Base-by-base conservation (phyloP, 805 yeast species). In the Zygosaccharomyces gambellarensis region DNA sequence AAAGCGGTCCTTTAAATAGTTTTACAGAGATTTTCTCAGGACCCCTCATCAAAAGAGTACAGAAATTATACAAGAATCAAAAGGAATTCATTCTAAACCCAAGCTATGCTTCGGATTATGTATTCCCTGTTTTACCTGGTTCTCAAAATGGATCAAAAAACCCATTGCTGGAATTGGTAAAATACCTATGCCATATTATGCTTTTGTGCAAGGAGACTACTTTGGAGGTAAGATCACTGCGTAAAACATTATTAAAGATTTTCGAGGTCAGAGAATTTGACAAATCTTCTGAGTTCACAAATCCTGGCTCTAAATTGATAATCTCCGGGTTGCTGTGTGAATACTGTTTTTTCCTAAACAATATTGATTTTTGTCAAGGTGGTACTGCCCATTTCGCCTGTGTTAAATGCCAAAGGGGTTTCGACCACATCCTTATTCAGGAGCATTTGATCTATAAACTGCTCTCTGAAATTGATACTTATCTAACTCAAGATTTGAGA, bases 181-280 rank as follows among this genome's bases (percentile, higher is more conserved):
- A 92, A 63, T 78, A 71, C 50, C 57, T 95, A 22, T 77, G 87
- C 59, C 89, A 89, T 4, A 81, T 90, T 1, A 79, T 87, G 65
- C 72, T 81, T 1, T 71, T 92, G 10, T 87, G 90, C 0, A 71
- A 73, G 40, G 77, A 78, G 43, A 71, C 90, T 45, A 77, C 75
- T 42, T 71, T 88, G 31, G 97, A 90, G 62, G 86, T 81, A 25
- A 74, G 96, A 54, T 67, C 83, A 52, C 66, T 94, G 48, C 76
- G 97, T 49, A 82, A 86, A 53, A 90, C 85, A 48, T 69, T 95
- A 52, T 73, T 94, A 32, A 74, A 77, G 2, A 66, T 86, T 4
- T 79, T 95, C 57, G 95, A 90, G 28, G 77, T 90, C 36, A 81
- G 85, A 51, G 99, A 94, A 63, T 94, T 94, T 68, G 82, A 88